A percentile compares a stretch with the other conserved stretches of the same genome.
Evolutionary conservation across 2,329 filamentous ascomycete species (phyloP).

Genomic region (Aureobasidium sp.): DNA sequence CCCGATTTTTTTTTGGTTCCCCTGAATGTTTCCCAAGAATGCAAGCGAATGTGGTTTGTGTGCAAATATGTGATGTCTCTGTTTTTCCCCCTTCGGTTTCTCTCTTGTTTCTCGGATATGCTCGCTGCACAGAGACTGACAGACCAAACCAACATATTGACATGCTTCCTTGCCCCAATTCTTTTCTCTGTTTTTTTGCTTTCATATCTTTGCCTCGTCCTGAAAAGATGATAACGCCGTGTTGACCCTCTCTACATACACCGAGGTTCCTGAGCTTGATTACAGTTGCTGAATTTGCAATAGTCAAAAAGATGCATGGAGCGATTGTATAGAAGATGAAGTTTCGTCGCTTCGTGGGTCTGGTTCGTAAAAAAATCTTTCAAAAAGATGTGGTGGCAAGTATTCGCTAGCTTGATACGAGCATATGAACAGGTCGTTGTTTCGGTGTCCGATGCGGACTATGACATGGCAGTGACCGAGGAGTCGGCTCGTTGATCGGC

Average conservation of each 20-base stretch:
- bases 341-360: conserved; percentile 9
- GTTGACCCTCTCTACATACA: not conserved
- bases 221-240: not conserved
- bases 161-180: too few relatives aligned
- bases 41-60: not conserved
- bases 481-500: conserved; percentile 55
- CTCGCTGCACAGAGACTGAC: too few relatives aligned
- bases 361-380: not conserved
- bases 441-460: not conserved
- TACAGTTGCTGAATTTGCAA: not conserved
- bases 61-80: not conserved
- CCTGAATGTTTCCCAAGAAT: not conserved
- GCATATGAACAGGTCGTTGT: not conserved
- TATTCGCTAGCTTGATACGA: not conserved
- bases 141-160: too few relatives aligned
- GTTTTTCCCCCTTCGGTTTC: not conserved
- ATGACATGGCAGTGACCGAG: conserved; percentile 27
- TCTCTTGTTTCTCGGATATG: not conserved
- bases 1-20: not conserved
- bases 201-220: not conserved
- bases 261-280: not conserved
- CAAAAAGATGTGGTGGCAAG: not conserved
- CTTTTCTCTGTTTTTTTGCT: not conserved
- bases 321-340: not conserved
- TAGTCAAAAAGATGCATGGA: not conserved